A percentile compares a stretch with the other conserved stretches of the same genome.
Evolutionary conservation across 2,329 filamentous ascomycete genomes (phyloP).

Genomic region (Blumeria hordei): DNA sequence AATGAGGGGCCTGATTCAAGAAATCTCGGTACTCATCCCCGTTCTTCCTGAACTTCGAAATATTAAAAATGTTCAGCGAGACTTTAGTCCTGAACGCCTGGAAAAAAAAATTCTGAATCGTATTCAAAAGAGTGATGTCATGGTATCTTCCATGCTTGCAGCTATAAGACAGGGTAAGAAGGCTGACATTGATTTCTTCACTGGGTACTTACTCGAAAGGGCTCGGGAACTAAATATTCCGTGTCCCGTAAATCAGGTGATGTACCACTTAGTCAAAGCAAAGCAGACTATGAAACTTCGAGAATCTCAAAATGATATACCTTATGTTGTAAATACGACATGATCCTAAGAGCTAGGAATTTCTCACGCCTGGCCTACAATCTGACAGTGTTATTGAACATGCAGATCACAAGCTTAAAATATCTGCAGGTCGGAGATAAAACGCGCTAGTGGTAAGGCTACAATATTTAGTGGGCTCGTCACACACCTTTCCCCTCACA

Average conservation of each 20-base stretch:
- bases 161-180: slow-evolving; percentile 33
- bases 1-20: slow-evolving; percentile 46
- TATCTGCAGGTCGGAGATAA: too few relatives aligned
- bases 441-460: too few relatives aligned
- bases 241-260: slow-evolving; percentile 46
- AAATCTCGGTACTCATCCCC: slow-evolving; percentile 49
- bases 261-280: slow-evolving; percentile 48
- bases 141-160: slow-evolving; percentile 34
- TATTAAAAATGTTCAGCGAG: slow-evolving; percentile 27
- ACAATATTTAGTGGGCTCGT: too few relatives aligned
- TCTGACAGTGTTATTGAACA: too few relatives aligned
- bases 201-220: slow-evolving; percentile 61
- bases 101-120: slow-evolving; percentile 32
- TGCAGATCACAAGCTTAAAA: too few relatives aligned
- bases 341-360: too few relatives aligned
- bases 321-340: slow-evolving; percentile 2
- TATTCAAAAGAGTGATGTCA: slow-evolving; percentile 26
- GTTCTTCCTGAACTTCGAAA: slow-evolving; percentile 47
- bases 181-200: slow-evolving; percentile 66
- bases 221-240: slow-evolving; percentile 51
- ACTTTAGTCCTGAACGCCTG: slow-evolving; percentile 36
- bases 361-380: too few relatives aligned
- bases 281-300: slow-evolving; percentile 22
- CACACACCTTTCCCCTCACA: too few relatives aligned
- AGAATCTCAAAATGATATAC: slow-evolving; percentile 12